Base-by-base conservation (phyloP, 352 stramenopile species). In the Globisporangium paddicum region DNA sequence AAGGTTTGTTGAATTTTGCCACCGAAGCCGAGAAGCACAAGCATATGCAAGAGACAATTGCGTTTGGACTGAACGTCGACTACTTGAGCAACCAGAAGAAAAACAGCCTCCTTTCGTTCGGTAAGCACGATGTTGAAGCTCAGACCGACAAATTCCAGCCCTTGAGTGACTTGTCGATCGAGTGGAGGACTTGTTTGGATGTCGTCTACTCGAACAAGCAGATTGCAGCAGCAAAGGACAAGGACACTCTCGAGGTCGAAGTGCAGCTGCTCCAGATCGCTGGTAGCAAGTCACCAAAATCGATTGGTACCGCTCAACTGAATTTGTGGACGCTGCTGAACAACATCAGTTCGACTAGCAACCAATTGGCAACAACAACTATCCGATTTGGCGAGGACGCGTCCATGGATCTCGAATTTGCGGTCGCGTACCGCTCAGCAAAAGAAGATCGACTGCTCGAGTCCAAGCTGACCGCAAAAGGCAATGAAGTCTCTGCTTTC, bases 171-270 rank as follows among this genome's bases (percentile, higher is more conserved):
- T 52, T 38, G 9, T 0, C 51, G 3, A 60, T 77, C 18, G 14
- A 26, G 11, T 79, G 71, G 66, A 66, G 53, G 25, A 62, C 41
- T 4, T 62, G 62, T 14, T 66, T 58, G 16, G 53, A 62, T 14
- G 57, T 69, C 16, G 35, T 63, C 19, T 51, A 62, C 34, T 69
- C 57, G 38, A 60, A 28, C 53, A 77, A 69, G 19, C 58, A 62
- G 42, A 41, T 67, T 6, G 37, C 49, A 14, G 45, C 56, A 7
- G 62, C 47, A 0, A 69, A 67, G 47, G 72, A 77, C 23, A 77
- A 77, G 45, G 72, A 80, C 32, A 34, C 44, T 13, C 52, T 80
- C 16, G 55, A 71, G 2, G 23, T 80, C 1, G 69, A 75, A 34
- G 16, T 80, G 5, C 40, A 58, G 14, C 48, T 80, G 8, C 60